Percentiles rank a stretch among this genome's conserved stretches.
phyloP scores from a whole-genome alignment of 306 rosid species.

The Boehmeria nivea region DNA sequence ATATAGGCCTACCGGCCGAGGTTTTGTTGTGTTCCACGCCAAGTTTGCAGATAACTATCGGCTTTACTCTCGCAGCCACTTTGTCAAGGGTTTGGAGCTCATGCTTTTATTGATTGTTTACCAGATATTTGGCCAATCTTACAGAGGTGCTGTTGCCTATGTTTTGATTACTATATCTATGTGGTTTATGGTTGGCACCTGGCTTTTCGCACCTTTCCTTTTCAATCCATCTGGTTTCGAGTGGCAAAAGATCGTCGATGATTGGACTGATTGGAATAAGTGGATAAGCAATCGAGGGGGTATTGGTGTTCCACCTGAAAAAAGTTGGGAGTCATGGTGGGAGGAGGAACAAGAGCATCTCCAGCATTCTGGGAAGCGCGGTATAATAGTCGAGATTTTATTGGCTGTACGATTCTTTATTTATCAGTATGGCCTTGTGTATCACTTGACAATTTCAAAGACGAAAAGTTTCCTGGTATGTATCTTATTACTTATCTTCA shows the following conservation, averaged over 20 bases:
- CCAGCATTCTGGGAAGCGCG: conserved; percentile 77
- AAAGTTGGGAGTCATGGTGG: conserved; percentile 99
- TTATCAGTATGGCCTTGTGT: conserved; percentile 94
- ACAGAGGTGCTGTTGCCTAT: conserved; percentile 76
- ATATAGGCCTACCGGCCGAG: conserved; percentile 92
- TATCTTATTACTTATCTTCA: neutral
- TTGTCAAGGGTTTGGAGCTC: conserved; percentile 96
- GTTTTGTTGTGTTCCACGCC: conserved; percentile 98
- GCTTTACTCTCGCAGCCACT: conserved; percentile 96
- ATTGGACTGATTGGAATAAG: conserved; percentile 99
- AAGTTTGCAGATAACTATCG: conserved; percentile 97
- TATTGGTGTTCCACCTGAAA: conserved; percentile 86
- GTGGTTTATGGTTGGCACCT: conserved; percentile 99
- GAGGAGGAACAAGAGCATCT: conserved; percentile 98
- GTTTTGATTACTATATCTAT: conserved; percentile 76
- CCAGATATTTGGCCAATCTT: conserved; percentile 75
- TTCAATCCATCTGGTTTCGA: conserved; percentile 98
- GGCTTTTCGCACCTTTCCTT: conserved; percentile 98
- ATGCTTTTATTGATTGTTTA: conserved; percentile 78
- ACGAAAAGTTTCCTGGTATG: conserved; percentile 65
- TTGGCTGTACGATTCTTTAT: conserved; percentile 81
- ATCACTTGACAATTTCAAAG: conserved; percentile 60
- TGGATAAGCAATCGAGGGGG: conserved; percentile 94
- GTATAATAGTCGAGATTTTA: conserved; percentile 69
- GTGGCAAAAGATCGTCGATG: conserved; percentile 99